Evolutionary conservation across 1,284 basidiomycete species (phyloP).

Genomic region (Malassezia yamatoensis): DNA sequence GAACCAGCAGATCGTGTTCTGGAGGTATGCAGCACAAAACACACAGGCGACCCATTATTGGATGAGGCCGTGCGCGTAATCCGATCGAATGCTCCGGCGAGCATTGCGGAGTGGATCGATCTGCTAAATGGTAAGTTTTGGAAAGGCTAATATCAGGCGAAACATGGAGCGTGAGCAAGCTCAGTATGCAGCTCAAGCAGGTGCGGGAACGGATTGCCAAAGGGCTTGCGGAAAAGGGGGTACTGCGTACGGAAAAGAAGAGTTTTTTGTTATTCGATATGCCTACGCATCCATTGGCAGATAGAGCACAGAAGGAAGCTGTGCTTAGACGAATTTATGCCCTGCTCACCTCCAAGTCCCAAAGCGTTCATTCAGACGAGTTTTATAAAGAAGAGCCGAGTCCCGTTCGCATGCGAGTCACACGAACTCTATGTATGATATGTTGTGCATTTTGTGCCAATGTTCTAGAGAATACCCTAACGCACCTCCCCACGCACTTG

Average conservation of each 20-base stretch:
- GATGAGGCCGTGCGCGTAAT: constrained; percentile 46
- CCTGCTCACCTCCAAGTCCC: constrained; percentile 28
- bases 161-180: constrained; percentile 47
- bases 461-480: constrained; percentile 43
- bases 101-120: constrained; percentile 42
- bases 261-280: constrained; percentile 47
- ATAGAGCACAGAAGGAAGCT: constrained; percentile 39
- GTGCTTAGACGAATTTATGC: constrained; percentile 37
- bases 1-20: constrained; percentile 29
- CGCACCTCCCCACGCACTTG: constrained; percentile 38
- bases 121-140: constrained; percentile 31
- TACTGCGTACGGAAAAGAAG: constrained; percentile 46
- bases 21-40: constrained; percentile 37
- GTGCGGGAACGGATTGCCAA: constrained; percentile 46
- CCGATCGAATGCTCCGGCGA: constrained; percentile 32
- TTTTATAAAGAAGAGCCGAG: constrained; percentile 35
- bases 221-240: constrained; percentile 46
- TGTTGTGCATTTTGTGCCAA: constrained; percentile 39
- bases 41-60: constrained; percentile 43
- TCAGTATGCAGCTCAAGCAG: constrained; percentile 45
- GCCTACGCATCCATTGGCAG: constrained; percentile 46
- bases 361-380: constrained; percentile 23
- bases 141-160: constrained; percentile 21
- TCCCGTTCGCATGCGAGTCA: constrained; percentile 27
- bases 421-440: constrained; percentile 37